phyloP scores from a whole-genome alignment of 2,329 filamentous ascomycete species.

The Colletotrichum sp. region DNA sequence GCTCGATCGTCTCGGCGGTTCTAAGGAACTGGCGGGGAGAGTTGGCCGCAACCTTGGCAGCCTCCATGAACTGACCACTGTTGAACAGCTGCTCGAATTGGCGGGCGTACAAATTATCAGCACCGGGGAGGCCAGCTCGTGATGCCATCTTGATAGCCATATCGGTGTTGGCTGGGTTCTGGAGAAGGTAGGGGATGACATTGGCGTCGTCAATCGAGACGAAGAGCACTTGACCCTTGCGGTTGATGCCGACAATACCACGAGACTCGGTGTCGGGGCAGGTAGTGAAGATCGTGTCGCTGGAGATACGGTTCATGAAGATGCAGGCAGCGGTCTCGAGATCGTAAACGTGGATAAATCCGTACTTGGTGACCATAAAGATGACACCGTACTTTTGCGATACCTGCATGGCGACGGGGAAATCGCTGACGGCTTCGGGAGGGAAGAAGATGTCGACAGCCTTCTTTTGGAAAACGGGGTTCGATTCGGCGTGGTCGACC shows the following conservation, averaged over 20 bases:
- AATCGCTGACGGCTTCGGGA: slow-evolving; percentile 92
- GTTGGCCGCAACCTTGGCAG: slow-evolving; percentile 95
- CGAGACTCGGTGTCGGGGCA: slow-evolving; percentile 82
- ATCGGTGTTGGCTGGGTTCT: slow-evolving; percentile 92
- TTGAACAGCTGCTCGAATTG: slow-evolving; percentile 90
- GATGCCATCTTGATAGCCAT: slow-evolving; percentile 97
- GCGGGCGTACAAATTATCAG: slow-evolving; percentile 89
- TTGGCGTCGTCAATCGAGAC: slow-evolving; percentile 92
- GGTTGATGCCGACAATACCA: slow-evolving; percentile 93
- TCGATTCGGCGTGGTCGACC: slow-evolving; percentile 90
- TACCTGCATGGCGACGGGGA: slow-evolving; percentile 97
- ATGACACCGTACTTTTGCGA: slow-evolving; percentile 96
- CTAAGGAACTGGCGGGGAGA: slow-evolving; percentile 95
- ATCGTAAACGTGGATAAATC: slow-evolving; percentile 98
- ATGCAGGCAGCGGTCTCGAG: slow-evolving; percentile 94
- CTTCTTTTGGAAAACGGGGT: slow-evolving; percentile 92
- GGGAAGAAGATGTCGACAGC: slow-evolving; percentile 98
- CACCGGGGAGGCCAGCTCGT: slow-evolving; percentile 89
- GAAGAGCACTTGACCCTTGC: slow-evolving; percentile 94
- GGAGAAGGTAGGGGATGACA: slow-evolving; percentile 91
- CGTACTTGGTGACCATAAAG: slow-evolving; percentile 98
- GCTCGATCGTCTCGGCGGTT: slow-evolving; percentile 93
- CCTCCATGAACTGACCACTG: slow-evolving; percentile 81
- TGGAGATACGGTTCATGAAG: slow-evolving; percentile 99
- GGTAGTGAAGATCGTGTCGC: slow-evolving; percentile 98